Percentiles rank a stretch among this genome's conserved stretches.
Conservation (phyloP, 2,329 filamentous ascomycete species). For the Hymenotorrendiella dingleyae region DNA sequence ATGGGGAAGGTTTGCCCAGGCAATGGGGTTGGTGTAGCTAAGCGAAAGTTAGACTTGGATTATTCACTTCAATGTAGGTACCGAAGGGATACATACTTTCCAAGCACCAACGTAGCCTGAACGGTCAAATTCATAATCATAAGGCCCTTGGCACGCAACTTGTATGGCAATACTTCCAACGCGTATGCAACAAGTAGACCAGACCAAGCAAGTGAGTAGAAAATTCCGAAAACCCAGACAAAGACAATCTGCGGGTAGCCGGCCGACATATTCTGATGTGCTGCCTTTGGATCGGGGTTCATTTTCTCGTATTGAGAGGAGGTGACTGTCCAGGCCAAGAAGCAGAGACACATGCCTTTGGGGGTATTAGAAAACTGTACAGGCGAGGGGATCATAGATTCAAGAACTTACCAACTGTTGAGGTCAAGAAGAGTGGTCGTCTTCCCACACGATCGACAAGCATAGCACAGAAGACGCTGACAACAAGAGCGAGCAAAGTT, state of each 20-base stretch:
- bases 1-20: constrained; percentile 51
- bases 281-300: constrained; percentile 22
- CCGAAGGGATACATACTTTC: constrained; percentile 42
- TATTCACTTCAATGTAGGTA: background rate
- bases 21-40: constrained; percentile 58
- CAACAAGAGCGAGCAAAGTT: constrained; percentile 40
- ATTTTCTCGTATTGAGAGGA: constrained; percentile 38
- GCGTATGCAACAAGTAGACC: constrained; percentile 50
- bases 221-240: constrained; percentile 44
- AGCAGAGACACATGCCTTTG: constrained; percentile 36
- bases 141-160: constrained; percentile 37
- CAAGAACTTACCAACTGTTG: constrained; percentile 14
- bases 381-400: background rate
- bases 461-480: constrained; percentile 50
- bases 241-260: constrained; percentile 39
- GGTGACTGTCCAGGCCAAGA: constrained; percentile 45
- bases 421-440: constrained; percentile 47
- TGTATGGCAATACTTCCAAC: constrained; percentile 46
- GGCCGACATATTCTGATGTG: constrained; percentile 27
- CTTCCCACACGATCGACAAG: constrained; percentile 50
- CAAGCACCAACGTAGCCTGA: constrained; percentile 55
- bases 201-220: constrained; percentile 52
- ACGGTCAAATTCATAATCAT: constrained; percentile 61
- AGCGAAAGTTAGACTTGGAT: background rate
- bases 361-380: constrained; percentile 20